These are phyloP conservation scores for Russula dissimulans DNA, from an alignment of 768 basidiomycete genomes.

Conservation along the genomic window DNA sequence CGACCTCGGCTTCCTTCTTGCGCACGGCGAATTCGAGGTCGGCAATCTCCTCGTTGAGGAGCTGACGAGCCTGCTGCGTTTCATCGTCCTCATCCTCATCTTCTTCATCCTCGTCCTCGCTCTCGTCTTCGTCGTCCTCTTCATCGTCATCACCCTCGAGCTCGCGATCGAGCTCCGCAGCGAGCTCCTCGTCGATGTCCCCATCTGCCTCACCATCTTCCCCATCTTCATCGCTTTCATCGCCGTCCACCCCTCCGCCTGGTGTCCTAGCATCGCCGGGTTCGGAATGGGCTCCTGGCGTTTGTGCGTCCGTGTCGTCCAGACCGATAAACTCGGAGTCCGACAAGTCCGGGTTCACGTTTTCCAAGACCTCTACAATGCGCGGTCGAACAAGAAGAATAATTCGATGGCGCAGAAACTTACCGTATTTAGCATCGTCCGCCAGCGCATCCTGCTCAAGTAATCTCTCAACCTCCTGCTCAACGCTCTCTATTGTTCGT, in stretches of 20 bases:
- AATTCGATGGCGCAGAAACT: background rate
- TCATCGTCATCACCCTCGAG: slow-evolving; percentile 57
- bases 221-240: slow-evolving; percentile 51
- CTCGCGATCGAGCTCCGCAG: slow-evolving; percentile 81
- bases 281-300: slow-evolving; percentile 61
- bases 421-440: slow-evolving; percentile 69
- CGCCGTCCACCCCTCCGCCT: slow-evolving; percentile 44
- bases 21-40: slow-evolving; percentile 83
- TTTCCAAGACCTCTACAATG: slow-evolving; percentile 66
- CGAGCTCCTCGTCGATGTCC: slow-evolving; percentile 82
- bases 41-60: slow-evolving; percentile 81
- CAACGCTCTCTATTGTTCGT: slow-evolving; percentile 87
- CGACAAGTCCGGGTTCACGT: slow-evolving; percentile 84
- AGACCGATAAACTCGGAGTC: slow-evolving; percentile 81
- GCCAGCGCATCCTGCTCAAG: slow-evolving; percentile 74
- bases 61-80: slow-evolving; percentile 57
- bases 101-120: slow-evolving; percentile 64
- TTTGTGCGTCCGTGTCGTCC: slow-evolving; percentile 53
- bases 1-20: slow-evolving; percentile 77
- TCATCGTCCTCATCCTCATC: slow-evolving; percentile 81
- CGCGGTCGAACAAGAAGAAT: background rate
- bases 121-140: slow-evolving; percentile 52
- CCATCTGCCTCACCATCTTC: slow-evolving; percentile 53
- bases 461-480: slow-evolving; percentile 84
- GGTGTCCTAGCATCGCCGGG: slow-evolving; percentile 54